Conservation (phyloP, 805 yeast genomes). For the Yarrowia porcina region DNA sequence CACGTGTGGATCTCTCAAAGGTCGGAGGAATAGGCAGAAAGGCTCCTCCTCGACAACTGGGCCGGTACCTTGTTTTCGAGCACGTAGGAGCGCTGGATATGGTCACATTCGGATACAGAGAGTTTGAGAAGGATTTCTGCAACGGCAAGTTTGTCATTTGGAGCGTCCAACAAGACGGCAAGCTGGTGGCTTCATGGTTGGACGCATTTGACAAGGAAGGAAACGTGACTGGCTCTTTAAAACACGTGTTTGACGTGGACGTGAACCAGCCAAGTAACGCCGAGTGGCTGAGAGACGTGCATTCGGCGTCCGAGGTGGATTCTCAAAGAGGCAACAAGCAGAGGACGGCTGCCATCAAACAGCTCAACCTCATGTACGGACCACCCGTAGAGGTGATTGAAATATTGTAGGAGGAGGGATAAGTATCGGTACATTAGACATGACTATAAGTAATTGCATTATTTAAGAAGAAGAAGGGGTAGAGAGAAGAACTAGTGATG, state of each 20-base stretch:
- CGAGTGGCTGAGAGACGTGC: background rate
- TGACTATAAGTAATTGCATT: background rate
- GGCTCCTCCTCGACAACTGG: background rate
- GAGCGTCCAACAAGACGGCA: background rate
- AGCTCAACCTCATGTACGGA: background rate
- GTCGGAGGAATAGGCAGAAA: background rate
- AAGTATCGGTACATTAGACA: background rate
- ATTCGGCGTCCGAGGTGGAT: background rate
- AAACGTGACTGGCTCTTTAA: background rate
- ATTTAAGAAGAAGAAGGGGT: too few relatives aligned
- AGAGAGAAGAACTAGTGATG: too few relatives aligned
- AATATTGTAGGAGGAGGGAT: background rate
- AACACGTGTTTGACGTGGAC: background rate
- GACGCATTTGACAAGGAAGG: background rate
- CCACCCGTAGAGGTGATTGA: background rate
- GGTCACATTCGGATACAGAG: background rate
- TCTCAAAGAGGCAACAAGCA: background rate
- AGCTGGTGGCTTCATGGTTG: background rate
- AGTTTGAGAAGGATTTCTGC: background rate
- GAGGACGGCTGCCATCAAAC: background rate
- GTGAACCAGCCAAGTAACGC: background rate
- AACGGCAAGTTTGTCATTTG: conserved; percentile 1
- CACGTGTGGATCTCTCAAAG: background rate
- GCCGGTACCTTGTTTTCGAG: background rate
- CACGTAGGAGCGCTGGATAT: background rate